Evolutionary conservation across 2,329 filamentous ascomycete species (phyloP), one percentile per base, ranked within the genome.

Genomic region (Xylariales sp.): DNA sequence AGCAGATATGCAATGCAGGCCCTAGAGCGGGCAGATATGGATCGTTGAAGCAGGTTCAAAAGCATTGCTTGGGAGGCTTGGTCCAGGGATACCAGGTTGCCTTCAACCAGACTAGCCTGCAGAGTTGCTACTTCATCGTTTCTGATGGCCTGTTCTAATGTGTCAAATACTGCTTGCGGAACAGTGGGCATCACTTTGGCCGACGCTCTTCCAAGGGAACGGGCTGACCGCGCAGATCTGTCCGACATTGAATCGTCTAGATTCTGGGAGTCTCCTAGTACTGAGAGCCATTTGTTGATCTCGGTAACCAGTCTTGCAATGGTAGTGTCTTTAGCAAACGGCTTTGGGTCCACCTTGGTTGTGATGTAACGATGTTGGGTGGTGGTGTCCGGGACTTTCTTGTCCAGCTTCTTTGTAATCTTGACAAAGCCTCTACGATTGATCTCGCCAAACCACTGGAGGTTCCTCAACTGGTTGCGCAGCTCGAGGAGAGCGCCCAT

Each of bases 391-490:
- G 84, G 76, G 3, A 96, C 79, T 68, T 95, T 96, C 69, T 98
- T 98, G 66, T 98, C 93, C 33, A 96, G 71, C 66, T 98, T 98
- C 71, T 98, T 98, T 38, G 93, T 95, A 63, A 98, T 98, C 69
- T 98, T 98, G 62, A 94, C 80, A 57, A 98, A 98, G 2, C 93
- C 93, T 49, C 88, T 78, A 39, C 90, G 80, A 63, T 98, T 98
- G 56, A 97, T 91, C 66, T 97, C 91, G 37, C 90, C 91, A 60
- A 97, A 98, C 90, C 90, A 97, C 62, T 95, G 87, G 39, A 98
- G 71, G 56, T 97, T 97, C 45, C 93, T 79, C 51, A 97, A 68
- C 59, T 94, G 87, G 39, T 83, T 84, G 43, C 93, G 80, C 46
- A 97, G 73, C 64, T 98, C 93, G 22, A 97, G 76, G 38, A 98